A percentile compares a stretch with the other conserved stretches of the same genome.
phyloP scores from a whole-genome alignment of 345 rosid species.

The Salix viminalis region DNA sequence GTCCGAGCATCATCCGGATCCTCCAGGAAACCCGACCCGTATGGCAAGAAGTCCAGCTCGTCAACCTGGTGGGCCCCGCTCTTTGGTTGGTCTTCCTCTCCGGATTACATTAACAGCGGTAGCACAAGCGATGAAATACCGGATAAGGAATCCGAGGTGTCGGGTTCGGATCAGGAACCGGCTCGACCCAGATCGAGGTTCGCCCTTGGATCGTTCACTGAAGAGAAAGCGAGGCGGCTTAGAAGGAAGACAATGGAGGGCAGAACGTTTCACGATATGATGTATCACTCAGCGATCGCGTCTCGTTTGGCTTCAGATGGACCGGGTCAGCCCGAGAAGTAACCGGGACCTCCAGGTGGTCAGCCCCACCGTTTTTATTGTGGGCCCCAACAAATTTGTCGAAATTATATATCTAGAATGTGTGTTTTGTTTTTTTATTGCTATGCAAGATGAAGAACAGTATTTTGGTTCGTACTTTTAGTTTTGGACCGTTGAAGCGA shows the following conservation, averaged over 20 bases:
- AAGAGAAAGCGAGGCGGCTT: constrained; percentile 65
- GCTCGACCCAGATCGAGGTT: constrained; percentile 26
- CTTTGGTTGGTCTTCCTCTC: constrained; percentile 58
- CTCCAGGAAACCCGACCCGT: constrained; percentile 20
- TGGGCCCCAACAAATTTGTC: constrained; percentile 4
- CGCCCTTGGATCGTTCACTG: constrained; percentile 51
- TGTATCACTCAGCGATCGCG: constrained; percentile 77
- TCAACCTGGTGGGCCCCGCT: constrained; percentile 62
- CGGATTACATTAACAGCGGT: constrained; percentile 46
- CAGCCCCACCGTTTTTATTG: background rate
- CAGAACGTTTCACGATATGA: constrained; percentile 55
- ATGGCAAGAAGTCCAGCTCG: constrained; percentile 19
- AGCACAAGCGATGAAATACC: background rate
- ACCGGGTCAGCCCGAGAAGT: constrained; percentile 29
- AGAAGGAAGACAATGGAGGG: constrained; percentile 46
- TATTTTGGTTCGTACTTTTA: background rate
- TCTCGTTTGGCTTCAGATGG: constrained; percentile 62
- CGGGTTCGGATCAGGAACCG: constrained; percentile 20
- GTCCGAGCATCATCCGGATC: constrained; percentile 40
- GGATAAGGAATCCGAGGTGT: background rate
- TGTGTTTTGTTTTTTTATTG: background rate
- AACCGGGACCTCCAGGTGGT: constrained; percentile 11
- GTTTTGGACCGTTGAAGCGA: background rate
- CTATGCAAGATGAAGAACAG: background rate
- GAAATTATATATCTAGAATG: background rate